Base-by-base conservation (phyloP, 2,329 filamentous ascomycete genomes). In the Fusarium albosuccineum region DNA sequence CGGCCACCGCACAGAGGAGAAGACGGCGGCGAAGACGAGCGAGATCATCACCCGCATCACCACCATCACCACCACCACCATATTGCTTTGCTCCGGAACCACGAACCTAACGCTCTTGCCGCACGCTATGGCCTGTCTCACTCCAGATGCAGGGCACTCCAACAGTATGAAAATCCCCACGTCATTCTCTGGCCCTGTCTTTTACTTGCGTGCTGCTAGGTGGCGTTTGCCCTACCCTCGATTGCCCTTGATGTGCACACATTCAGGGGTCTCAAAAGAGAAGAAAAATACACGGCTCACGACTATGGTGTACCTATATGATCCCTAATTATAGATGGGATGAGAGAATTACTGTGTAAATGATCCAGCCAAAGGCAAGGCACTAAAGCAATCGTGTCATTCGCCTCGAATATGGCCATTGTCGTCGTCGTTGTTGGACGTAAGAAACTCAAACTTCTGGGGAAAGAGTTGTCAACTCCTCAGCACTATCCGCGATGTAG, bases 1-100 rank as follows among this genome's bases (percentile, higher is more conserved):
- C 81, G 78, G 65, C 81, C 80, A 65, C 65, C 64, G 36, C 70
- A 61, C 48, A 65, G 53, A 44, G 74, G 76, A 74, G 78, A 77
- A 72, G 76, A 80, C 58, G 81, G 80, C 58, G 79, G 75, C 64
- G 77, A 79, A 60, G 72, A 78, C 46, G 74, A 78, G 59, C 75
- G 77, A 52, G 77, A 81, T 39, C 46, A 68, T 61, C 66, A 67
- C 49, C 57, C 61, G 26, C 70, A 78, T 66, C 75, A 75, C 59
- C 78, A 79, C 55, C 73, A 75, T 65, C 75, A 77, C 70, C 75
- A 78, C 60, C 77, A 77, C 55, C 78, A 77, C 56, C 75, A 77
- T 57, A 71, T 66, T 66, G 52, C 57, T 66, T 66, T 52, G 49
- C 27, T 16, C 22, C 22, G 22, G 22, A 22, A 22, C 22, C 22